Evolutionary conservation across 2,329 filamentous ascomycete genomes (phyloP).

Genomic region (Aspergillus sp.): DNA sequence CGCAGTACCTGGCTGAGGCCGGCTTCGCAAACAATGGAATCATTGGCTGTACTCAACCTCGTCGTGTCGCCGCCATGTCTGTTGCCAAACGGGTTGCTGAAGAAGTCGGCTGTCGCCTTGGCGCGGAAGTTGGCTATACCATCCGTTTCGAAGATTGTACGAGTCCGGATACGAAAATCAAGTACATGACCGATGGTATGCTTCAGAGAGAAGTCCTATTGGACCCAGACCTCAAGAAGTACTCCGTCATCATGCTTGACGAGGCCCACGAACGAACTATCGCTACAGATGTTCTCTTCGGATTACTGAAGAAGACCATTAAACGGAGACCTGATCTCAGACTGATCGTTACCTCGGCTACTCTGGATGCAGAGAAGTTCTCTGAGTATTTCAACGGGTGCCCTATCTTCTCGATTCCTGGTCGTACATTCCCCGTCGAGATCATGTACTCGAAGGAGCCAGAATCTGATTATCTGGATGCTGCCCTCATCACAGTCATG

Average conservation of each 20-base stretch:
- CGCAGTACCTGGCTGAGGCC: slow-evolving; percentile 90
- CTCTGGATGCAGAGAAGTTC: slow-evolving; percentile 95
- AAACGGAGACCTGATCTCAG: slow-evolving; percentile 84
- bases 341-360: slow-evolving; percentile 94
- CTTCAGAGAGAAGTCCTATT: slow-evolving; percentile 91
- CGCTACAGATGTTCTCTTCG: slow-evolving; percentile 92
- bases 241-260: slow-evolving; percentile 97
- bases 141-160: slow-evolving; percentile 97
- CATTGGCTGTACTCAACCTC: slow-evolving; percentile 94
- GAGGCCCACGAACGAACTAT: slow-evolving; percentile 98
- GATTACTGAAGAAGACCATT: slow-evolving; percentile 87
- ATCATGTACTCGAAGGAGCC: slow-evolving; percentile 94
- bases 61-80: slow-evolving; percentile 95
- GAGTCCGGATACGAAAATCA: slow-evolving; percentile 83
- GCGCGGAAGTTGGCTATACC: slow-evolving; percentile 92
- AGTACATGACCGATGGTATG: slow-evolving; percentile 99
- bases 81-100: slow-evolving; percentile 96
- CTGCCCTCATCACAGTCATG: slow-evolving; percentile 95
- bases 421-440: slow-evolving; percentile 92
- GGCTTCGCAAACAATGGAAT: slow-evolving; percentile 85
- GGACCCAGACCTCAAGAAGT: slow-evolving; percentile 83
- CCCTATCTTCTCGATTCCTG: slow-evolving; percentile 95
- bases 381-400: slow-evolving; percentile 94
- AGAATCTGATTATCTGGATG: slow-evolving; percentile 92
- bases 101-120: slow-evolving; percentile 87